Evolutionary conservation across 139 green algal genomes (phyloP).

Genomic region (Astrephomene gubernaculifera): DNA sequence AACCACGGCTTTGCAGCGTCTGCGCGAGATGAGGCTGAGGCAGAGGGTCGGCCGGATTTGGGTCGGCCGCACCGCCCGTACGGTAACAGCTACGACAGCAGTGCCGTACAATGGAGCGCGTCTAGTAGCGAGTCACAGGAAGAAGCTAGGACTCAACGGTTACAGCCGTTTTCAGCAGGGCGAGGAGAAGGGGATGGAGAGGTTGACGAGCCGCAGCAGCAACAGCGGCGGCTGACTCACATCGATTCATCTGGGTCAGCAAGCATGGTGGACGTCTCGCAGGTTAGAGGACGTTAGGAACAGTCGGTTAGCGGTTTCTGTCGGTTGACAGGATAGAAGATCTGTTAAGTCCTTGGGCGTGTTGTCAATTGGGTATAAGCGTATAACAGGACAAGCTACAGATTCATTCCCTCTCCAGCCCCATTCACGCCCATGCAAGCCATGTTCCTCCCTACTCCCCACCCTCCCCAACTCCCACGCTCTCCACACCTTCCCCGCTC

Average conservation of each 20-base stretch:
- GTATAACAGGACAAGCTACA: not conserved
- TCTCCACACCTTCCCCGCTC: not conserved
- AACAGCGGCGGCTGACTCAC: slow-evolving; percentile 45
- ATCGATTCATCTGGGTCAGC: slow-evolving; percentile 64
- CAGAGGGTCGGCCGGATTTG: not conserved
- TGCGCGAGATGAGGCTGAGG: not conserved
- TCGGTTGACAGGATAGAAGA: not conserved
- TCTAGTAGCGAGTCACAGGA: not conserved
- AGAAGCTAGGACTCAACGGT: too few species aligned
- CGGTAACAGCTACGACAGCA: not conserved
- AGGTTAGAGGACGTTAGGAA: too few species aligned
- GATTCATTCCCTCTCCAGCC: not conserved
- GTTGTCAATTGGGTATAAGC: not conserved
- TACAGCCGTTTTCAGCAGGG: too few species aligned
- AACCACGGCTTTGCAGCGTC: too few species aligned
- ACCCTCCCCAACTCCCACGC: not conserved
- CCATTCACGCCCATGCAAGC: not conserved
- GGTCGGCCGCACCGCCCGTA: too few species aligned
- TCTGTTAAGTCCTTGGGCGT: not conserved
- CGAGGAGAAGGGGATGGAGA: not conserved
- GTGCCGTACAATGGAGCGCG: not conserved
- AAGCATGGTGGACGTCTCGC: slow-evolving; percentile 88
- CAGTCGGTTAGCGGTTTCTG: too few species aligned
- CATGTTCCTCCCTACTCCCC: not conserved
- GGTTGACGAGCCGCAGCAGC: not conserved